Evolutionary conservation across 2,329 filamentous ascomycete species (phyloP).

Genomic region (Trichoderma hamatum): DNA sequence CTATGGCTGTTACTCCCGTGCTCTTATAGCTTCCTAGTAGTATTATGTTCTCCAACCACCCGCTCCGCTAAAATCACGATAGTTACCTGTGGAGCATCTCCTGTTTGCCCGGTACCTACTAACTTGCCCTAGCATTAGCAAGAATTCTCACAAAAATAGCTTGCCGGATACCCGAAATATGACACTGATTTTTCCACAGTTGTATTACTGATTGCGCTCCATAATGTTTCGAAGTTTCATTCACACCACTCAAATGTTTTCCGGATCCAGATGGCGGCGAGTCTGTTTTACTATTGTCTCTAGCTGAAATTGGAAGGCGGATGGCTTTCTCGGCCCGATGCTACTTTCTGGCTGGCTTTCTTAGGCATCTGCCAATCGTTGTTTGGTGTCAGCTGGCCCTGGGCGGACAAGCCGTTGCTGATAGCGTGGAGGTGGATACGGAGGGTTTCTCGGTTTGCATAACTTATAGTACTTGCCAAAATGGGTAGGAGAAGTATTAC

Average conservation of each 20-base stretch:
- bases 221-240: slow-evolving; percentile 4
- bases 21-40: background rate
- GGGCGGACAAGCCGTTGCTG: background rate
- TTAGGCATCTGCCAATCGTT: background rate
- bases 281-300: slow-evolving; percentile 2
- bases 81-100: background rate
- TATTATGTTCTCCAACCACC: background rate
- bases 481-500: slow-evolving; percentile 1
- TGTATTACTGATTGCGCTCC: slow-evolving; percentile 12
- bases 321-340: slow-evolving; percentile 24
- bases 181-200: background rate
- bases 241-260: background rate
- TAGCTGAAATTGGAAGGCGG: slow-evolving; percentile 23
- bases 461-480: background rate
- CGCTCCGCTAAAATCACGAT: background rate
- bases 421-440: slow-evolving; percentile 18
- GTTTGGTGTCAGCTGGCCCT: slow-evolving; percentile 14
- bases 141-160: background rate
- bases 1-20: background rate
- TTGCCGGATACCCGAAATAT: slow-evolving; percentile 18
- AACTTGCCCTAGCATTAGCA: background rate
- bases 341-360: slow-evolving; percentile 7
- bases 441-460: background rate
- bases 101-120: background rate
- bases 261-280: slow-evolving; percentile 4